Evolutionary conservation across 2,329 filamentous ascomycete genomes (phyloP).

Genomic region (Talaromyces albobiverticillius): DNA sequence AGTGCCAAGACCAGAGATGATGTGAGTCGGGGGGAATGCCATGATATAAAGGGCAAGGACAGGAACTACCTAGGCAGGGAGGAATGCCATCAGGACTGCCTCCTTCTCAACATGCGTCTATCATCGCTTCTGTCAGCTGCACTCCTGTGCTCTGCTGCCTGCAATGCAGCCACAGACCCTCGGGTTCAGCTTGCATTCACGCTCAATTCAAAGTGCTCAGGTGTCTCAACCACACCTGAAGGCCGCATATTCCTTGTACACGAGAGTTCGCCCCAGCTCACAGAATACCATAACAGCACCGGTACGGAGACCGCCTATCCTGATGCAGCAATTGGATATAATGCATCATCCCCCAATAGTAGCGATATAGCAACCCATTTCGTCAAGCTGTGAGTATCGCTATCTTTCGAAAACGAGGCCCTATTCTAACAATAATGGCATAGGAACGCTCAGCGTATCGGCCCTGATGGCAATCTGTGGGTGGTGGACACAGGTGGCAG

Average conservation of each 20-base stretch:
- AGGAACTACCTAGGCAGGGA: background rate
- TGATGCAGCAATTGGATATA: background rate
- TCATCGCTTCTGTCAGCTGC: background rate
- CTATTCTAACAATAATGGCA: slow-evolving; percentile 1
- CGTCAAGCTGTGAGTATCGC: slow-evolving; percentile 17
- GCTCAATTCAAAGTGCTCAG: background rate
- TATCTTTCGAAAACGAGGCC: background rate
- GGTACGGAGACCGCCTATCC: slow-evolving; percentile 28
- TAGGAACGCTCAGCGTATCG: slow-evolving; percentile 16
- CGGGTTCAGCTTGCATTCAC: background rate
- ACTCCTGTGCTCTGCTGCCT: background rate
- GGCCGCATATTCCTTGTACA: slow-evolving; percentile 29
- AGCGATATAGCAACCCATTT: too few species aligned
- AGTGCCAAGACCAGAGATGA: too few species aligned
- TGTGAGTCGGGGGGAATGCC: too few species aligned
- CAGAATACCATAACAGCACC: slow-evolving; percentile 29
- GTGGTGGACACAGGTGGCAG: slow-evolving; percentile 16
- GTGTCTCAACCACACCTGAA: slow-evolving; percentile 20
- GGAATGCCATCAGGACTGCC: background rate
- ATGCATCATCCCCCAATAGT: too few species aligned
- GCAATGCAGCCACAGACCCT: background rate
- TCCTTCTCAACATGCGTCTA: background rate
- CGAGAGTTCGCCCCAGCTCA: slow-evolving; percentile 1
- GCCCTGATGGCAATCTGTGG: slow-evolving; percentile 18
- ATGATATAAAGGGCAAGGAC: background rate